Base-by-base conservation (phyloP, 495 filamentous ascomycete genomes). In the Terfezia boudieri region DNA sequence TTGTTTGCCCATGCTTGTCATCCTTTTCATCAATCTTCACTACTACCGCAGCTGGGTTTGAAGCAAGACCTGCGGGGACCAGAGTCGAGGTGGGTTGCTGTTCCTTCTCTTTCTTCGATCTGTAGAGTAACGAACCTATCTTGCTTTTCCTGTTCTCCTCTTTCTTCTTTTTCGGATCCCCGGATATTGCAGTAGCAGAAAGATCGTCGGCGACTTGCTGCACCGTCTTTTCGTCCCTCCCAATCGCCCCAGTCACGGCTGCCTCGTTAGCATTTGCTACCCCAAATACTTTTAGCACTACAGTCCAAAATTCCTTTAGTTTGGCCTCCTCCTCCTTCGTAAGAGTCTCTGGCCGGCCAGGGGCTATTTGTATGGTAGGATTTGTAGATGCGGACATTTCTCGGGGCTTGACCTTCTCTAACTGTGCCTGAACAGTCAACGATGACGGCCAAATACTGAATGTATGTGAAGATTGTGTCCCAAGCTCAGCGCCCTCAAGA, bases 1-100 rank as follows among this genome's bases (percentile, higher is more conserved):
- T 89, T 5, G 75, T 82, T 64, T 89, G 85, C 35, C 86, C 86
- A 67, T 92, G 87, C 70, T 98, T 96, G 68, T 96, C 92, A 55
- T 94, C 82, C 23, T 72, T 72, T 20, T 84, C 80, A 49, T 68
- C 69, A 23, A 70, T 62, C 56, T 68, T 70, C 56, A 70, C 61
- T 43, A 57, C 62, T 51, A 16, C 41, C 4, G 17, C 2, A 46
- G 66, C 53, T 35, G 67, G 41, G 50, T 61, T 63, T 12, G 68
- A 60, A 4, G 64, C 54, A 14, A 67, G 66, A 16, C 71, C 56
- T 3, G 62, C 62, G 1, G 63, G 53, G 9, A 64, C 58, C 9
- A 60, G 58, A 58, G 57, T 64, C 53, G 49, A 51, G 53, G 53
- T 56, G 11, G 43, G 61, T 50, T 16, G 67, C 56, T 12, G 68